A percentile compares a stretch with the other conserved stretches of the same genome.
phyloP scores from a whole-genome alignment of 768 basidiomycete genomes.

The Omphalotus guepiniiformis region DNA sequence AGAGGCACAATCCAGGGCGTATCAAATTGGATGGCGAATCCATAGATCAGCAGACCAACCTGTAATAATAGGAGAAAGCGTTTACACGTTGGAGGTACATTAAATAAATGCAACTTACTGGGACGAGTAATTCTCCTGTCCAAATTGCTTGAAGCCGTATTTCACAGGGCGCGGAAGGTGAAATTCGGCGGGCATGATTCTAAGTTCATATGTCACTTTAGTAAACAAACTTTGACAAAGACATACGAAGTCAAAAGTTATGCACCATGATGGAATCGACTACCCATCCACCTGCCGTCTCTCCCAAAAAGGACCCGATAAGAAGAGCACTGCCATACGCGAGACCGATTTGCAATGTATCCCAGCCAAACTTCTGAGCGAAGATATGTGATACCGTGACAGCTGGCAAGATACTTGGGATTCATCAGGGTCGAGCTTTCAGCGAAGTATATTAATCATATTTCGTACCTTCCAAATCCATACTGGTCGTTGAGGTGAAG shows the following conservation, averaged over 20 bases:
- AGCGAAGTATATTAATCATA: background rate
- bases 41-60: slow-evolving; percentile 5
- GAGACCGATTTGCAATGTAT: slow-evolving; percentile 2
- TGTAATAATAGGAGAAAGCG: background rate
- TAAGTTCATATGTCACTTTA: background rate
- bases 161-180: slow-evolving; percentile 1
- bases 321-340: slow-evolving; percentile 4
- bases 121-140: slow-evolving; percentile 6
- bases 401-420: background rate
- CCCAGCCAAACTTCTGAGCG: slow-evolving; percentile 2
- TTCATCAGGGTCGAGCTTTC: background rate
- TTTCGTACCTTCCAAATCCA: background rate
- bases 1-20: slow-evolving; percentile 7
- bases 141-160: slow-evolving; percentile 6
- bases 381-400: background rate
- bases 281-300: slow-evolving; percentile 5
- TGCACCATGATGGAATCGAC: slow-evolving; percentile 5
- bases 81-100: background rate
- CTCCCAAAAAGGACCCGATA: slow-evolving; percentile 2
- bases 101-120: background rate
- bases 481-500: background rate
- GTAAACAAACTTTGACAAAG: background rate
- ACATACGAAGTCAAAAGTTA: background rate
- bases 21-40: slow-evolving; percentile 4
- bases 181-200: slow-evolving; percentile 5